These are phyloP conservation scores for Entomophthora muscae DNA, from an alignment of 371 early-diverging fungal species.

Conservation along the genomic window DNA sequence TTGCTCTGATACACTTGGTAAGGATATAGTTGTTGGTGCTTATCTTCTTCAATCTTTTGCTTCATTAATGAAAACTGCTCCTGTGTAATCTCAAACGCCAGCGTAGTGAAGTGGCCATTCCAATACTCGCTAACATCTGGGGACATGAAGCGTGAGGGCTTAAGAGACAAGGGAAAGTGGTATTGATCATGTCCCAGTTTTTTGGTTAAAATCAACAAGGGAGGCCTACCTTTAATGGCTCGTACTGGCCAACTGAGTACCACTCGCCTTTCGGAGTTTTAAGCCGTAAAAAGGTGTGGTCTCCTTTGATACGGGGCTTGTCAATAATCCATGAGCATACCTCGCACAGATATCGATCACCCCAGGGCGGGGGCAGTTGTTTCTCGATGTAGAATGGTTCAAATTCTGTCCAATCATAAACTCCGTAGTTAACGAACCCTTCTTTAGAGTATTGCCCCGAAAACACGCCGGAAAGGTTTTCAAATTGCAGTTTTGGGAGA, in stretches of 20 bases:
- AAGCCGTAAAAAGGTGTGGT: slow-evolving; percentile 10
- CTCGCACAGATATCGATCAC: slow-evolving; percentile 12
- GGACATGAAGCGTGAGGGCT: slow-evolving; percentile 10
- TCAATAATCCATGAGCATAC: slow-evolving; percentile 12
- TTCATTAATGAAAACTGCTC: slow-evolving; percentile 9
- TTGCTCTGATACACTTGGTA: slow-evolving; percentile 12
- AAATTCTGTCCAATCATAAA: slow-evolving; percentile 11
- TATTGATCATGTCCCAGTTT: slow-evolving; percentile 10
- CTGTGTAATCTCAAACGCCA: slow-evolving; percentile 10
- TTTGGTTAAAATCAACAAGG: neutral
- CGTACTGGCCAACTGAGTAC: slow-evolving; percentile 12
- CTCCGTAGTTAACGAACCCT: slow-evolving; percentile 8
- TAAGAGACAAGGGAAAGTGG: slow-evolving; percentile 10
- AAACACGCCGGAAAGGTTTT: neutral
- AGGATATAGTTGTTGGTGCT: slow-evolving; percentile 2
- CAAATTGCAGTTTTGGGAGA: neutral
- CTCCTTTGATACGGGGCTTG: slow-evolving; percentile 10
- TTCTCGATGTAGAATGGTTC: slow-evolving; percentile 9
- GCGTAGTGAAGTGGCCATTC: slow-evolving; percentile 8
- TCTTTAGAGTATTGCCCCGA: slow-evolving; percentile 8
- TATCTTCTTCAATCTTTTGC: slow-evolving; percentile 10
- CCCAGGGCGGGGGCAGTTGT: slow-evolving; percentile 10
- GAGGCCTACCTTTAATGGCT: slow-evolving; percentile 9
- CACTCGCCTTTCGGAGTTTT: slow-evolving; percentile 12
- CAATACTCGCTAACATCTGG: slow-evolving; percentile 11